Evolutionary conservation across 1,284 basidiomycete genomes (phyloP).

Genomic region (Tilletia indica): DNA sequence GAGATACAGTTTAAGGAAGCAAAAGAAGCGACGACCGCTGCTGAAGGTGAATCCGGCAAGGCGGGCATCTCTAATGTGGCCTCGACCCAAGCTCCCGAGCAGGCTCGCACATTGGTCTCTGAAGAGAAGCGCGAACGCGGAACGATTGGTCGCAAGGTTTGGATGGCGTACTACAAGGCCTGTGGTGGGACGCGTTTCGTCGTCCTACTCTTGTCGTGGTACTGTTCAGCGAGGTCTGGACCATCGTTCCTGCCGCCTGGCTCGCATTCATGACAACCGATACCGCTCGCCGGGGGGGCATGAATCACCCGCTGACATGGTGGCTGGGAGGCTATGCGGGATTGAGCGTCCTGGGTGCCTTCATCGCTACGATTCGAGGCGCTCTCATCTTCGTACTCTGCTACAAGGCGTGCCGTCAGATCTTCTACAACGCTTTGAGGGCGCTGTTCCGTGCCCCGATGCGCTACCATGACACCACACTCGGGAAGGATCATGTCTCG

Average conservation of each 20-base stretch:
- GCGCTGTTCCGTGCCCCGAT: conserved; percentile 1
- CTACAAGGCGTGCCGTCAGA: not conserved
- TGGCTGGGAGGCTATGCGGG: conserved; percentile 6
- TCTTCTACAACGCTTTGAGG: not conserved
- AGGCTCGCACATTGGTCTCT: not conserved
- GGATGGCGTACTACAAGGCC: not conserved
- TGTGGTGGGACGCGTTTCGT: not conserved
- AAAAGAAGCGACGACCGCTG: not conserved
- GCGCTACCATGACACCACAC: conserved; percentile 12
- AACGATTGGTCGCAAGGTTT: not conserved
- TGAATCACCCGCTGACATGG: not conserved
- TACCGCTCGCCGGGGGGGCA: not conserved
- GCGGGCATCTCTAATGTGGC: too few relatives aligned
- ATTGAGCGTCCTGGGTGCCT: not conserved
- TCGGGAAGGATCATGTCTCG: conserved; percentile 6
- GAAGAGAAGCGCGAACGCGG: not conserved
- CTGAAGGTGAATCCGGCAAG: too few relatives aligned
- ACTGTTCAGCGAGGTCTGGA: conserved; percentile 5
- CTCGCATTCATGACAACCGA: not conserved
- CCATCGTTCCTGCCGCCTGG: not conserved
- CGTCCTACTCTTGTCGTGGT: not conserved
- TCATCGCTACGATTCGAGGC: not conserved
- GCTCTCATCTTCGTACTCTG: conserved; percentile 5
- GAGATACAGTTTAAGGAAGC: not conserved
- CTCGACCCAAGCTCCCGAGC: not conserved